A percentile compares a stretch with the other conserved stretches of the same genome.
Evolutionary conservation across 345 rosid genomes (phyloP).

Genomic region (Eucalyptus sp.): DNA sequence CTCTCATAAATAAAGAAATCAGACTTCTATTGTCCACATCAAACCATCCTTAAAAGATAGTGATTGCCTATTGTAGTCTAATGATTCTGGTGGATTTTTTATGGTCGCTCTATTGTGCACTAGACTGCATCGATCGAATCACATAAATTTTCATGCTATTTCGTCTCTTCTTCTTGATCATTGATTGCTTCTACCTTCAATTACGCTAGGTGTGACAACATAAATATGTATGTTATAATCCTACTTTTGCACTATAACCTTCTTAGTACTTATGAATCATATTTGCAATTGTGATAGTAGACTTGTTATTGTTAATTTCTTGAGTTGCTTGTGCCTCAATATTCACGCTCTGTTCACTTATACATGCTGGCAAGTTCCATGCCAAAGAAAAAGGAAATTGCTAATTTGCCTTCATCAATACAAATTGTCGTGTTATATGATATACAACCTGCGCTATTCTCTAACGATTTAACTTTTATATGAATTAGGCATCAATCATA

Average conservation of each 20-base stretch:
- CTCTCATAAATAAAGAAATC: neutral
- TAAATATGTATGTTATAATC: no score
- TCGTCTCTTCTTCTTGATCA: neutral
- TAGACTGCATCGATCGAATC: neutral
- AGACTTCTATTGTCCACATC: neutral
- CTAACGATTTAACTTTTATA: no score
- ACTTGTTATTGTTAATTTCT: neutral
- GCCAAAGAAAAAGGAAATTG: neutral
- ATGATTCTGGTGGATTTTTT: neutral
- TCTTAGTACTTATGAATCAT: neutral
- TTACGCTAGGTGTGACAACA: neutral
- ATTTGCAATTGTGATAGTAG: neutral
- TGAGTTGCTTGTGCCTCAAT: neutral
- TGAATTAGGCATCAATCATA: neutral
- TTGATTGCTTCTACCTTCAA: neutral
- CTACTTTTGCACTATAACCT: no score
- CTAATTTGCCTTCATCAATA: neutral
- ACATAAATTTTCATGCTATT: neutral
- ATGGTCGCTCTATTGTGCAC: fast-evolving
- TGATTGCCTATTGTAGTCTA: neutral
- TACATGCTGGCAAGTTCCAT: neutral
- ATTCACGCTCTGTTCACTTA: neutral
- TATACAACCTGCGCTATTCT: no score
- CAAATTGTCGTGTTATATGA: no score
- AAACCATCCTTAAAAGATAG: neutral